Percentiles rank a stretch among this genome's conserved stretches.
These are phyloP conservation scores for Tolypocladium sp. DNA, from an alignment of 2,329 filamentous ascomycete genomes.

Conservation along the genomic window DNA sequence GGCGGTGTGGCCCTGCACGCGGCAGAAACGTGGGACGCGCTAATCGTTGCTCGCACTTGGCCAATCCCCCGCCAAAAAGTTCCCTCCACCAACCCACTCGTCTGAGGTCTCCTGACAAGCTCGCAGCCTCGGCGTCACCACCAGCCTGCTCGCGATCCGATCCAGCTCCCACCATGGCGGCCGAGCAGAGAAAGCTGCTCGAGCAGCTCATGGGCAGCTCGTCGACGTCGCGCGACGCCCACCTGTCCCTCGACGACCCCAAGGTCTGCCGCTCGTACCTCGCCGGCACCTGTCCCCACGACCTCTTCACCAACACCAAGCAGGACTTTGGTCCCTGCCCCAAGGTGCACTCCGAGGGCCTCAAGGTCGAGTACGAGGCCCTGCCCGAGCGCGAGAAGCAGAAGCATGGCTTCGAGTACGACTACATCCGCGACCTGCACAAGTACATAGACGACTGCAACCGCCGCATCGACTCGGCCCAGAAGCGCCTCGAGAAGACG, in stretches of 20 bases:
- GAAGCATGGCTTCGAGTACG: slow-evolving; percentile 85
- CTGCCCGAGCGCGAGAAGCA: slow-evolving; percentile 63
- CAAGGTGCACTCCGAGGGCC: slow-evolving; percentile 77
- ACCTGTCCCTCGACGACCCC: slow-evolving; percentile 80
- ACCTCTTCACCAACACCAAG: slow-evolving; percentile 99
- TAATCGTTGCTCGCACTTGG: background rate
- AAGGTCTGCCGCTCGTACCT: slow-evolving; percentile 95
- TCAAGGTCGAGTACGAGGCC: slow-evolving; percentile 81
- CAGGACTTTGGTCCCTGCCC: slow-evolving; percentile 87
- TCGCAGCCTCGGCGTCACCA: background rate
- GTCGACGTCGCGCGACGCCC: slow-evolving; percentile 62
- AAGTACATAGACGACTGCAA: slow-evolving; percentile 98
- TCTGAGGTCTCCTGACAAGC: background rate
- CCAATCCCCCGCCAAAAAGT: background rate
- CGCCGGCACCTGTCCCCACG: slow-evolving; percentile 89
- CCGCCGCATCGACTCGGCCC: slow-evolving; percentile 80
- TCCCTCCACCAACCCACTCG: background rate
- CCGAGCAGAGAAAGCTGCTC: slow-evolving; percentile 95
- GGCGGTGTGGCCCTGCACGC: background rate
- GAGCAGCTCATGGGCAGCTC: slow-evolving; percentile 89
- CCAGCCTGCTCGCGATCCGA: background rate
- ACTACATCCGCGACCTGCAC: slow-evolving; percentile 92
- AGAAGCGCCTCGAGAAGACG: slow-evolving; percentile 89
- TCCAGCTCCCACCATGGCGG: slow-evolving; percentile 57
- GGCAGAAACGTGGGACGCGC: background rate